These are phyloP conservation scores for Porcisia deanei DNA, from an alignment of 208 protist genomes.

Conservation along the genomic window DNA sequence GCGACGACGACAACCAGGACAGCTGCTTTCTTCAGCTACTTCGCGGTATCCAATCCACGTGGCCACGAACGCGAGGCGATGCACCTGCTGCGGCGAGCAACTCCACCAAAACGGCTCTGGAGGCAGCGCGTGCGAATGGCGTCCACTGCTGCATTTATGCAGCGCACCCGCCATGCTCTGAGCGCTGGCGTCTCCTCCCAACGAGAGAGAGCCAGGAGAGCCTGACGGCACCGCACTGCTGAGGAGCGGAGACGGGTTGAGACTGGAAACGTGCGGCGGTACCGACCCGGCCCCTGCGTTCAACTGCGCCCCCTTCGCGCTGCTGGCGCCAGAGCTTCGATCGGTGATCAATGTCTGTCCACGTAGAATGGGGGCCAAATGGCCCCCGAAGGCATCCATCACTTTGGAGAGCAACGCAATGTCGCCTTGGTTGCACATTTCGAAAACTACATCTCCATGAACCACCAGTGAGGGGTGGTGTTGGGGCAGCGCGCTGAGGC, in stretches of 20 bases:
- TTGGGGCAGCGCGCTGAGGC: constrained; percentile 28
- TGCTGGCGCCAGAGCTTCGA: constrained; percentile 6
- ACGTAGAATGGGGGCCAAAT: constrained; percentile 56
- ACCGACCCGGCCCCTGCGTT: constrained; percentile 6
- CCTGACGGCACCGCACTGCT: background rate
- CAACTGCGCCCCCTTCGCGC: background rate
- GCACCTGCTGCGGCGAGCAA: constrained; percentile 65
- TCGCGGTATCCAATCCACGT: constrained; percentile 59
- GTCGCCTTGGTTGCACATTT: constrained; percentile 54
- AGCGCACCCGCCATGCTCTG: constrained; percentile 10
- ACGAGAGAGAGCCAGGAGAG: background rate
- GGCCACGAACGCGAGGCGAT: constrained; percentile 56
- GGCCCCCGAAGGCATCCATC: constrained; percentile 48
- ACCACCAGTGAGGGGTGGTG: constrained; percentile 53
- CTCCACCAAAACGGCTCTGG: constrained; percentile 51
- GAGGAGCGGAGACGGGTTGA: constrained; percentile 24
- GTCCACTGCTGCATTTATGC: constrained; percentile 13
- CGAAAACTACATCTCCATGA: constrained; percentile 37
- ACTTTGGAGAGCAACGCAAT: constrained; percentile 40
- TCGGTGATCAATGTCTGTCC: constrained; percentile 44
- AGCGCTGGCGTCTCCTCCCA: constrained; percentile 17
- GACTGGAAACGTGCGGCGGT: constrained; percentile 3
- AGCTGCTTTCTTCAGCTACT: constrained; percentile 37
- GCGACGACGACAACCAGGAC: constrained; percentile 43
- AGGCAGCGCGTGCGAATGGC: constrained; percentile 13